phyloP scores from a whole-genome alignment of 305 asterid genomes.

The Solanum hybrid region DNA sequence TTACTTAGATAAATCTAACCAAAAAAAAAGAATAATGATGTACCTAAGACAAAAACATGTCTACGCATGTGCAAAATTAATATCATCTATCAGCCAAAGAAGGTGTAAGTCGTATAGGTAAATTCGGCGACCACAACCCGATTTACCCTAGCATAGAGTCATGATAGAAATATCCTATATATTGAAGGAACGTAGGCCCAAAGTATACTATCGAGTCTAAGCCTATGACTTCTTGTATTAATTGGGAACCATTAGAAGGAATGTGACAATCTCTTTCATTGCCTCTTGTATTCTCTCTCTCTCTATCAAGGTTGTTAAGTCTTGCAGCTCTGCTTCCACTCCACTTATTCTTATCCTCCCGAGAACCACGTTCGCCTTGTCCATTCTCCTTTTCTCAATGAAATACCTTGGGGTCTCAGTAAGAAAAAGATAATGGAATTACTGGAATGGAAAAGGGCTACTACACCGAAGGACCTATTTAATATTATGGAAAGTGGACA shows the following conservation, averaged over 20 bases:
- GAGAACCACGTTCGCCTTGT: background rate
- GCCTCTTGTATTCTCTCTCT: background rate
- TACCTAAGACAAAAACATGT: background rate
- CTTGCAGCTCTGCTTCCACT: background rate
- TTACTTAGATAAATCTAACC: background rate
- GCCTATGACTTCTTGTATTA: background rate
- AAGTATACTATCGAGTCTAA: background rate
- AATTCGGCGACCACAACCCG: background rate
- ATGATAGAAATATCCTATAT: no score
- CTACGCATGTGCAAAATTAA: background rate
- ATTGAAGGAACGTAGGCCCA: background rate
- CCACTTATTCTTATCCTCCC: background rate
- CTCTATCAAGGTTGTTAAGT: no score
- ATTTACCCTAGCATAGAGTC: background rate
- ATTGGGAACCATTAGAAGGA: background rate
- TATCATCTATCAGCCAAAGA: background rate
- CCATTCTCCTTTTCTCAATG: background rate
- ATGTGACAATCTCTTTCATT: background rate
- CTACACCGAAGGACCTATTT: background rate
- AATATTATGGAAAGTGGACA: background rate
- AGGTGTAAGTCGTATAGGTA: background rate
- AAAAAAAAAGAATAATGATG: background rate
- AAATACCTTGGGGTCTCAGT: background rate
- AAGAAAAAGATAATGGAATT: background rate
- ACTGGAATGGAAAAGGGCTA: background rate